Conservation (phyloP, 106 monocot genomes). For the Alisma plantagoaquatica region DNA sequence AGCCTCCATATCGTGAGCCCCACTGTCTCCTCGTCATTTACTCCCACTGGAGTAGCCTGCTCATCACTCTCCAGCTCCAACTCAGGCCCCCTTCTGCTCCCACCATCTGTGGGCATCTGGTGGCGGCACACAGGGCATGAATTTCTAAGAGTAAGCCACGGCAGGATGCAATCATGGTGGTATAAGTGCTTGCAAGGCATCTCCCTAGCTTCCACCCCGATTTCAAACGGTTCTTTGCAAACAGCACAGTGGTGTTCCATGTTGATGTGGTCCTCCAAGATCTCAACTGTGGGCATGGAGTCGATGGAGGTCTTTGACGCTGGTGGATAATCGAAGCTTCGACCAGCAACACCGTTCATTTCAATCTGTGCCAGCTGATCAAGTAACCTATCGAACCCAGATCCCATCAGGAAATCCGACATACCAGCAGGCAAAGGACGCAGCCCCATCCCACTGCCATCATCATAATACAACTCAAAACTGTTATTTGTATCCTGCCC, state of each 20-base stretch:
- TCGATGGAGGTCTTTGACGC: conserved; percentile 66
- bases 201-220: conserved; percentile 26
- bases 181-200: conserved; percentile 54
- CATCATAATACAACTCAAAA: conserved; percentile 74
- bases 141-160: conserved; percentile 33
- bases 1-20: no score
- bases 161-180: conserved; percentile 51
- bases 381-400: conserved; percentile 61
- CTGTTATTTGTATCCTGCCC: not conserved
- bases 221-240: conserved; percentile 38
- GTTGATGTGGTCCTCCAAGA: conserved; percentile 22
- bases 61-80: not conserved
- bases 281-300: conserved; percentile 46
- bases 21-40: no score
- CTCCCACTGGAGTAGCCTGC: conserved; percentile 29
- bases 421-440: conserved; percentile 52
- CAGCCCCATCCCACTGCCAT: conserved; percentile 48
- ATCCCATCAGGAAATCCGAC: conserved; percentile 70
- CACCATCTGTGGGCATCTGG: conserved; percentile 25
- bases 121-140: conserved; percentile 59
- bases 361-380: conserved; percentile 66
- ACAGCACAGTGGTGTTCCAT: conserved; percentile 32
- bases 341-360: conserved; percentile 16
- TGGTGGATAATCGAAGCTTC: conserved; percentile 30
- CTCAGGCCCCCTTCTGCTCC: not conserved